These are phyloP conservation scores for Moesziomyces sp. DNA, from an alignment of 1,284 basidiomycete species.

Conservation along the genomic window DNA sequence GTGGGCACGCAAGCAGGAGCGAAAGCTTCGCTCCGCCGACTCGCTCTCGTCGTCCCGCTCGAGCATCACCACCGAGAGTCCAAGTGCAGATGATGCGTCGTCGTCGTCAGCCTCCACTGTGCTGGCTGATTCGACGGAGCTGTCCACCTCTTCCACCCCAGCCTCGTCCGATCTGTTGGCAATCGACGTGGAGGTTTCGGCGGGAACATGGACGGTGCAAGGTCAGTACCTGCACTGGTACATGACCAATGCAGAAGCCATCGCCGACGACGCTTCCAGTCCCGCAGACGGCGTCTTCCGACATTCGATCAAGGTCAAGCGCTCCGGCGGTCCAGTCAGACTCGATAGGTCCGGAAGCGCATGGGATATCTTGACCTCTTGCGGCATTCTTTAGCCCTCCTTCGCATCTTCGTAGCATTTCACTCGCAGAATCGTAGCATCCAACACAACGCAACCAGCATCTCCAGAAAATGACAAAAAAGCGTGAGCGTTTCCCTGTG, in stretches of 20 bases:
- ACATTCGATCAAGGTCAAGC: slow-evolving; percentile 43
- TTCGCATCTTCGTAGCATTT: background rate
- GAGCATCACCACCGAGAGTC: slow-evolving; percentile 6
- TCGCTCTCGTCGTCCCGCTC: slow-evolving; percentile 18
- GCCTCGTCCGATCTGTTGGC: slow-evolving; percentile 21
- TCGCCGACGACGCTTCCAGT: slow-evolving; percentile 27
- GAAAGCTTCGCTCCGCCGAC: slow-evolving; percentile 18
- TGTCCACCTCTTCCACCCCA: background rate
- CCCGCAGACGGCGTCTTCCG: slow-evolving; percentile 26
- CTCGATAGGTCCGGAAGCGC: slow-evolving; percentile 42
- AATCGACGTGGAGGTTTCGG: slow-evolving; percentile 72
- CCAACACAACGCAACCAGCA: no score
- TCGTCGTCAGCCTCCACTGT: slow-evolving; percentile 25
- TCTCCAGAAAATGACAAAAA: no score
- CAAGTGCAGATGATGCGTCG: slow-evolving; percentile 19
- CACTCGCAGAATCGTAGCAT: slow-evolving; percentile 4
- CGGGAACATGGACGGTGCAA: slow-evolving; percentile 76
- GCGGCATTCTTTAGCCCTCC: slow-evolving; percentile 29
- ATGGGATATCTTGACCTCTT: slow-evolving; percentile 34
- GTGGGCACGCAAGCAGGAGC: slow-evolving; percentile 35
- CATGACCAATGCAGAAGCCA: slow-evolving; percentile 70
- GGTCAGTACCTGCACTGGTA: slow-evolving; percentile 84
- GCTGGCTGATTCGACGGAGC: slow-evolving; percentile 22
- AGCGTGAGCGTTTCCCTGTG: no score
- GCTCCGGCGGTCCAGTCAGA: slow-evolving; percentile 33